These are phyloP conservation scores for Erucastrum elatum DNA, from an alignment of 345 rosid species.

Conservation along the genomic window DNA sequence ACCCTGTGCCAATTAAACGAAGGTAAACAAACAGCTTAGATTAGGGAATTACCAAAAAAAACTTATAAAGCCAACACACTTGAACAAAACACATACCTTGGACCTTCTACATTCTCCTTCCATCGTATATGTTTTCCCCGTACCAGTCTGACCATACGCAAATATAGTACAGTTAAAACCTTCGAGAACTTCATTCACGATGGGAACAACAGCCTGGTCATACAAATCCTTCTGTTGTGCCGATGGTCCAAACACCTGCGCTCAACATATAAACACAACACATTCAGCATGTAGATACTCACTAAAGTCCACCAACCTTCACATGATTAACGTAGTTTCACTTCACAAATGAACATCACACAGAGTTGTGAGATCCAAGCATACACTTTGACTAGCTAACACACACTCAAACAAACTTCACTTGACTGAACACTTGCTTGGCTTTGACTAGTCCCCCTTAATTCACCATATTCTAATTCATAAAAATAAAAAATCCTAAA, in stretches of 20 bases:
- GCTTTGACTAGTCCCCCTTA: background rate
- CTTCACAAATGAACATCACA: background rate
- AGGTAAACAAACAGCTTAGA: background rate
- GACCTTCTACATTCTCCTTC: constrained; percentile 97
- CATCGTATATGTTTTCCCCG: constrained; percentile 98
- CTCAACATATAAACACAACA: constrained; percentile 20
- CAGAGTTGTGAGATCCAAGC: background rate
- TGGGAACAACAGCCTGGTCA: constrained; percentile 91
- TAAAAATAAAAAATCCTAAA: too few species aligned
- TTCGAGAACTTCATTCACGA: constrained; percentile 94
- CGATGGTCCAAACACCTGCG: constrained; percentile 92
- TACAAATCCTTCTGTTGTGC: constrained; percentile 90
- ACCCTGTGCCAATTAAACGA: constrained; percentile 47
- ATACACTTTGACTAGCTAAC: background rate
- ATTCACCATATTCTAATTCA: too few species aligned
- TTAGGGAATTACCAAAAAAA: constrained; percentile 14
- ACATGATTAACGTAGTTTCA: background rate
- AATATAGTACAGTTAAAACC: constrained; percentile 98
- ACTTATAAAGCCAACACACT: background rate
- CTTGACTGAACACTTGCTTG: background rate
- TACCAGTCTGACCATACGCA: constrained; percentile 99
- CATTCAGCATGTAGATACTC: constrained; percentile 13
- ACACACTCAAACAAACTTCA: background rate
- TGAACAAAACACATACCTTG: constrained; percentile 51
- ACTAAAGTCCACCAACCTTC: background rate